A percentile compares a stretch with the other conserved stretches of the same genome.
Conservation (phyloP, 2,329 filamentous ascomycete species). For the Magnaporthiopsis incrustans region DNA sequence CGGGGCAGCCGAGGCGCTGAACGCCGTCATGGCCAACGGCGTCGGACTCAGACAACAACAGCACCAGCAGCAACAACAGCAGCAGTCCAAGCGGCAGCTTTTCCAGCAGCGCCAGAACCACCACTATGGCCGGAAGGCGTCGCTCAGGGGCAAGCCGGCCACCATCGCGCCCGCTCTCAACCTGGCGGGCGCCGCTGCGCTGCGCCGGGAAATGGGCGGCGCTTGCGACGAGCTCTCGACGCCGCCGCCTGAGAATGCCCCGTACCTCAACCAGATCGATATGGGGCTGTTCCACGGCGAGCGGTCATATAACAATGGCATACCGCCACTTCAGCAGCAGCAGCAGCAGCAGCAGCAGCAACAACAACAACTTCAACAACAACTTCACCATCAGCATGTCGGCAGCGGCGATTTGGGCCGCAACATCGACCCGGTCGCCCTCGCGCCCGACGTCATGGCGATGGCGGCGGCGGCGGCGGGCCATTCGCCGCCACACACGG, state of each 20-base stretch:
- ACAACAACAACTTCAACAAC: slow-evolving; percentile 1
- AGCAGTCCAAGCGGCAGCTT: slow-evolving; percentile 12
- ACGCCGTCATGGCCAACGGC: slow-evolving; percentile 13
- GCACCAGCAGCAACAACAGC: background rate
- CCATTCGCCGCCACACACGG: slow-evolving; percentile 37
- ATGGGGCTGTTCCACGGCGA: slow-evolving; percentile 12
- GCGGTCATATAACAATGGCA: slow-evolving; percentile 26
- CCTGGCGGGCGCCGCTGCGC: slow-evolving; percentile 12
- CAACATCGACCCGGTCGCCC: slow-evolving; percentile 28
- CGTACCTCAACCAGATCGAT: slow-evolving; percentile 19
- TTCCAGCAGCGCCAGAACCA: slow-evolving; percentile 10
- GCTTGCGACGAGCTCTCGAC: slow-evolving; percentile 31
- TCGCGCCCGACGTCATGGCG: slow-evolving; percentile 20
- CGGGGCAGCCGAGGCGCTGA: slow-evolving; percentile 19
- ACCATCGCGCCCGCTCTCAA: slow-evolving; percentile 16
- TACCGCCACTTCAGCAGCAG: slow-evolving; percentile 6
- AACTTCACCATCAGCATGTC: slow-evolving; percentile 7
- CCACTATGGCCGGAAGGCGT: background rate
- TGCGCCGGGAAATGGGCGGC: slow-evolving; percentile 5
- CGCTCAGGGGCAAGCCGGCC: slow-evolving; percentile 6
- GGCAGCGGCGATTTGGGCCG: slow-evolving; percentile 3
- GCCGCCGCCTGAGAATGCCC: slow-evolving; percentile 44
- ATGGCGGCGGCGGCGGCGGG: slow-evolving; percentile 22
- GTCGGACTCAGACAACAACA: slow-evolving; percentile 9
- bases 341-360: no score